These are phyloP conservation scores for Thelonectria rubi DNA, from an alignment of 2,329 filamentous ascomycete species.

Conservation along the genomic window DNA sequence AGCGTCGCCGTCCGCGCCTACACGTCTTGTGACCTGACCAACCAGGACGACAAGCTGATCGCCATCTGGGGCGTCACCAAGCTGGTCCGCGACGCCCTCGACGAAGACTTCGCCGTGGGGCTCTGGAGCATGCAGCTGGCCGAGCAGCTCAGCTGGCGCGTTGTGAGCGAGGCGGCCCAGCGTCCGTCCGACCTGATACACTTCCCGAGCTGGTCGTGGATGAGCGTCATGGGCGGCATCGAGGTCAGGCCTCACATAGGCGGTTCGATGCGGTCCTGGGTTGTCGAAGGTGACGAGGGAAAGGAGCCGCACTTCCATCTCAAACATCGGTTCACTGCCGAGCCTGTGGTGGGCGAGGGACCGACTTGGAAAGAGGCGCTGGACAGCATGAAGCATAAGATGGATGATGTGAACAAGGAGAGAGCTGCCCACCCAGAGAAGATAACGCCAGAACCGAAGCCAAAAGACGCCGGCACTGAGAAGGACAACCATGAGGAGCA, in stretches of 20 bases:
- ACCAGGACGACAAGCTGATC: conserved; percentile 1
- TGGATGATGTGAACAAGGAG: background rate
- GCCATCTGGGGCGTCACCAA: conserved; percentile 7
- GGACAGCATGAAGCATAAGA: background rate
- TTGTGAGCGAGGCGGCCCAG: background rate
- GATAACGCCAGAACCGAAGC: background rate
- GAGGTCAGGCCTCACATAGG: background rate
- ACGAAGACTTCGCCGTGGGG: conserved; percentile 3
- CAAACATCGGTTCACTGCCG: background rate
- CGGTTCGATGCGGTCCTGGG: background rate
- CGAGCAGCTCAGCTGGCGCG: conserved; percentile 3
- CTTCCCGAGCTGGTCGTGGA: conserved; percentile 8
- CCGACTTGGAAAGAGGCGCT: background rate
- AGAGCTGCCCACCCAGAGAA: background rate
- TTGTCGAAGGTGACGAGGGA: background rate
- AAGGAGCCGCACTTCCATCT: background rate
- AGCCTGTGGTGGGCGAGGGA: too few species aligned
- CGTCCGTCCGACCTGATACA: background rate
- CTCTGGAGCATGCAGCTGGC: background rate
- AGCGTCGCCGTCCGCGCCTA: background rate
- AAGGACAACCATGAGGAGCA: too few species aligned
- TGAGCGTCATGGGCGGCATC: conserved; percentile 1
- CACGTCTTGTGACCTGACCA: background rate
- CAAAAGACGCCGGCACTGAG: background rate
- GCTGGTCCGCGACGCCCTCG: background rate